Conservation (phyloP, 164 flowering plant genomes). For the Vitis amurensis region DNA sequence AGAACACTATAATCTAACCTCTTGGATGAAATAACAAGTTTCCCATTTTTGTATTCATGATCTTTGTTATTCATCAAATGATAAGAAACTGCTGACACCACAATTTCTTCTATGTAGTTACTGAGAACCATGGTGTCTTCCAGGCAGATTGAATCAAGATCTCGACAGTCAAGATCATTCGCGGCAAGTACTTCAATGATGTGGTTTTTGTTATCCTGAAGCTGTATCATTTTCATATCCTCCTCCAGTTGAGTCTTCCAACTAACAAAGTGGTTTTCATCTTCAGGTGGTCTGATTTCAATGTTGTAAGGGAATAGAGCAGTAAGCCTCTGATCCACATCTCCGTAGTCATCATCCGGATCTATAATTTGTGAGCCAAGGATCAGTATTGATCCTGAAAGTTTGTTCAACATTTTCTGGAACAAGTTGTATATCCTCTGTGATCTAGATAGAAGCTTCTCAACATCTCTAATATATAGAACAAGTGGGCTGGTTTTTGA, state of each 20-base stretch:
- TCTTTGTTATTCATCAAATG: constrained; percentile 85
- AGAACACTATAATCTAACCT: constrained; percentile 43
- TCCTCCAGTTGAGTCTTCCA: constrained; percentile 87
- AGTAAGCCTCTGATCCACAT: constrained; percentile 68
- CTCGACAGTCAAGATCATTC: constrained; percentile 89
- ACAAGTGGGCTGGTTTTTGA: constrained; percentile 73
- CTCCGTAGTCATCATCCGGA: constrained; percentile 36
- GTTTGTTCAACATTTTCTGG: constrained; percentile 74
- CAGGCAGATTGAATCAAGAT: constrained; percentile 69
- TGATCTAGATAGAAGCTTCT: constrained; percentile 60
- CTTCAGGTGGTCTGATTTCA: constrained; percentile 83
- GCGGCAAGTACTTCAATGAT: constrained; percentile 81
- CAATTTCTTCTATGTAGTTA: constrained; percentile 86
- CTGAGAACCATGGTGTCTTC: constrained; percentile 72
- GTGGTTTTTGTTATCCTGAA: constrained; percentile 81
- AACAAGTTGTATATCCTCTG: constrained; percentile 65
- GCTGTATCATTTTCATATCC: constrained; percentile 86
- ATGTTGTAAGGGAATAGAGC: constrained; percentile 80
- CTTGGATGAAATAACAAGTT: constrained; percentile 76
- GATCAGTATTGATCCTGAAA: constrained; percentile 79
- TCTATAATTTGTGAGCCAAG: constrained; percentile 76
- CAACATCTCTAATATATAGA: constrained; percentile 83
- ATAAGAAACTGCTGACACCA: constrained; percentile 86
- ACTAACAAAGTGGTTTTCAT: constrained; percentile 69
- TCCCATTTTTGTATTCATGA: constrained; percentile 85